Percentiles rank a stretch among this genome's conserved stretches.
These are phyloP conservation scores for Pezicula rhizophila DNA, from an alignment of 2,329 filamentous ascomycete genomes.

Conservation along the genomic window DNA sequence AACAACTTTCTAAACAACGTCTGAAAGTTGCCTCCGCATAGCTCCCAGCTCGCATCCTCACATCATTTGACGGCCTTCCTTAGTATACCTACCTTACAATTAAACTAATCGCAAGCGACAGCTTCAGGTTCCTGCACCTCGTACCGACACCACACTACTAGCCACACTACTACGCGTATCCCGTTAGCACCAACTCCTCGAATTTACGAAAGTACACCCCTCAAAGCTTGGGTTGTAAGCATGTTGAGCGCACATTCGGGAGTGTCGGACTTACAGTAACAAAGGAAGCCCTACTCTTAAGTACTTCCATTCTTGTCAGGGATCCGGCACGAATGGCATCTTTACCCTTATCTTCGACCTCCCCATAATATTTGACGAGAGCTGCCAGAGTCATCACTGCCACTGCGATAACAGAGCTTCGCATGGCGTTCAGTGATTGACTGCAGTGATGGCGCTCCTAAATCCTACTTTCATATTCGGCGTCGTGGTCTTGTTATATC, in stretches of 20 bases:
- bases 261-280: background rate
- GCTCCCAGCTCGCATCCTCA: too few relatives aligned
- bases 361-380: background rate
- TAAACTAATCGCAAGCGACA: too few relatives aligned
- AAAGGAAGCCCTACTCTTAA: background rate
- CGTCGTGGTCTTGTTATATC: slow-evolving; percentile 77
- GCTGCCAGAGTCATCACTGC: background rate
- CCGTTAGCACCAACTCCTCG: background rate
- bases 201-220: background rate
- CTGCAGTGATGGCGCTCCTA: slow-evolving; percentile 52
- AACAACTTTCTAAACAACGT: too few relatives aligned
- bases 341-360: background rate
- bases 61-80: too few relatives aligned
- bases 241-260: background rate
- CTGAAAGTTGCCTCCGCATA: too few relatives aligned
- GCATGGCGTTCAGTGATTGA: slow-evolving; percentile 17
- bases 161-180: background rate
- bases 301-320: background rate
- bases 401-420: slow-evolving; percentile 2
- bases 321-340: background rate
- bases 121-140: background rate
- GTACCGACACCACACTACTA: background rate
- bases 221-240: too few relatives aligned
- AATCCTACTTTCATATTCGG: slow-evolving; percentile 81
- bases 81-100: too few relatives aligned